Evolutionary conservation across 179 eudicot species (phyloP).

Genomic region (Amaranthus tricolor): DNA sequence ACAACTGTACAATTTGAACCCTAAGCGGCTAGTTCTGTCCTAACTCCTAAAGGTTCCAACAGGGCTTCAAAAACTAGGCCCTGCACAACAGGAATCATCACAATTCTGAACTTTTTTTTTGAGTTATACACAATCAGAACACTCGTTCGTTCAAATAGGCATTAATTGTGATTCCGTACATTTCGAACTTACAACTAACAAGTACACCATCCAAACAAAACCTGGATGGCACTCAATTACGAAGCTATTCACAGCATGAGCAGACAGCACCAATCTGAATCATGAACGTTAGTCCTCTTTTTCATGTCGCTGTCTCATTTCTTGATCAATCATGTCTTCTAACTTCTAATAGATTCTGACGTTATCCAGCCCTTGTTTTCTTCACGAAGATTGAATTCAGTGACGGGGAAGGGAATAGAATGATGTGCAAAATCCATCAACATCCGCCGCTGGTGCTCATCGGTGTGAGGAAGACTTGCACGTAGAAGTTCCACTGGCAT

Average conservation of each 20-base stretch:
- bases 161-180: constrained; percentile 19
- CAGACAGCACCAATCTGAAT: neutral
- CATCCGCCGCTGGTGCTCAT: constrained; percentile 55
- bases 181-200: constrained; percentile 25
- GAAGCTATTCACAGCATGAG: constrained; percentile 2
- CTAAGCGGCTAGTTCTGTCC: constrained; percentile 25
- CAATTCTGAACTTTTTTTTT: constrained; percentile 10
- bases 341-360: constrained; percentile 31
- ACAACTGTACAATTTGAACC: constrained; percentile 32
- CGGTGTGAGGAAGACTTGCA: constrained; percentile 77
- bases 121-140: constrained; percentile 30
- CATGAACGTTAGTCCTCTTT: neutral
- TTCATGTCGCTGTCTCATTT: neutral
- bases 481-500: constrained; percentile 80
- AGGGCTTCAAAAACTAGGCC: constrained; percentile 36
- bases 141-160: constrained; percentile 21
- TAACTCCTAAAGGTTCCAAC: constrained; percentile 28
- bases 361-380: constrained; percentile 21
- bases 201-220: constrained; percentile 22
- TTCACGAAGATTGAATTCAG: constrained; percentile 30
- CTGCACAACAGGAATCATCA: constrained; percentile 27
- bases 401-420: constrained; percentile 39
- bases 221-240: constrained; percentile 13
- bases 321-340: neutral
- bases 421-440: constrained; percentile 61